Percentiles rank a stretch among this genome's conserved stretches.
Conservation (phyloP, 805 yeast genomes). For the Spathaspora passalidarum region DNA sequence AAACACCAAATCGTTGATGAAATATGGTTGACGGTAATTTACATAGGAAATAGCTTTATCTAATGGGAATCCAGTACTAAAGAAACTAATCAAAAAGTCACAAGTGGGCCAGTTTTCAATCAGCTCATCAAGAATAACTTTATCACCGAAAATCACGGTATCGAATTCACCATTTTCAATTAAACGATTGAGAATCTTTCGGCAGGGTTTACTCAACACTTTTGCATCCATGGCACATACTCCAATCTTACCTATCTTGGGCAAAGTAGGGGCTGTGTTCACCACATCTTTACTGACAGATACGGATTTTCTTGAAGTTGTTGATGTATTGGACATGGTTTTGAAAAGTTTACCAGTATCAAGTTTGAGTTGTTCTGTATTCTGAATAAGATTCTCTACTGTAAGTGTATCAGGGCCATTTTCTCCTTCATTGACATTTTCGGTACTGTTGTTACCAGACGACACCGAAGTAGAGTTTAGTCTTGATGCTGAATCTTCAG, state of each 20-base stretch:
- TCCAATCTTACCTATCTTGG: slow-evolving; percentile 88
- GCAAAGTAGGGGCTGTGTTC: slow-evolving; percentile 41
- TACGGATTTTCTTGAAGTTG: slow-evolving; percentile 27
- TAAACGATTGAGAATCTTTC: slow-evolving; percentile 82
- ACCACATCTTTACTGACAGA: slow-evolving; percentile 36
- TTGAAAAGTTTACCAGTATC: slow-evolving; percentile 23
- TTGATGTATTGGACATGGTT: slow-evolving; percentile 35
- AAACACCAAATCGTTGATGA: slow-evolving; percentile 83
- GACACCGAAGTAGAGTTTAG: slow-evolving; percentile 13
- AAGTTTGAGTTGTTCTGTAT: neutral
- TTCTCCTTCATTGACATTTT: slow-evolving; percentile 6
- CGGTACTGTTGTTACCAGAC: slow-evolving; percentile 6
- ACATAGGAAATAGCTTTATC: slow-evolving; percentile 93
- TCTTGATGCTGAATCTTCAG: slow-evolving; percentile 22
- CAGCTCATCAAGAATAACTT: slow-evolving; percentile 89
- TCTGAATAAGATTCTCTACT: slow-evolving; percentile 4
- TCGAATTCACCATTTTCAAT: slow-evolving; percentile 95
- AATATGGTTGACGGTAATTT: slow-evolving; percentile 82
- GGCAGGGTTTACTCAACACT: slow-evolving; percentile 92
- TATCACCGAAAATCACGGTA: slow-evolving; percentile 95
- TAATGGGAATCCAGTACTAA: slow-evolving; percentile 93
- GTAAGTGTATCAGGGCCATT: slow-evolving; percentile 3
- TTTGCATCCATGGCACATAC: slow-evolving; percentile 99
- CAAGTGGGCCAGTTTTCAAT: slow-evolving; percentile 99
- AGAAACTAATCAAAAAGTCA: slow-evolving; percentile 89